Conservation (phyloP, 2,329 filamentous ascomycete species). For the Alternaria brassicicola region DNA sequence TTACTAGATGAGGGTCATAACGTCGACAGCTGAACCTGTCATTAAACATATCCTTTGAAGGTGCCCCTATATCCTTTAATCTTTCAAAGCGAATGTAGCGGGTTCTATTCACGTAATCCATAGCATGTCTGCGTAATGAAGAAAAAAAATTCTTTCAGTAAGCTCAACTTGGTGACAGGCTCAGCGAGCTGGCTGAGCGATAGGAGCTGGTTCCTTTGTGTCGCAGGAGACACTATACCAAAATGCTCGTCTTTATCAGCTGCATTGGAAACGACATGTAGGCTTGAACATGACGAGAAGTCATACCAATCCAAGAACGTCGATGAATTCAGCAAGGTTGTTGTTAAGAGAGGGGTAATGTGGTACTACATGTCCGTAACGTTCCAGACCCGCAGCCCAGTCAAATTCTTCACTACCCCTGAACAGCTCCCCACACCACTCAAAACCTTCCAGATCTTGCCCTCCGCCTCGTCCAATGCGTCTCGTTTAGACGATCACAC, state of each 20-base stretch:
- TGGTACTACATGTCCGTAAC: background rate
- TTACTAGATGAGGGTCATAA: background rate
- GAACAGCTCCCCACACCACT: background rate
- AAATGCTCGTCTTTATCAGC: too few species aligned
- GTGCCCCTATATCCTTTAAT: too few species aligned
- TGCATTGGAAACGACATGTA: background rate
- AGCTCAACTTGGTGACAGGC: background rate
- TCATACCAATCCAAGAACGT: background rate
- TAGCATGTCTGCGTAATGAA: background rate
- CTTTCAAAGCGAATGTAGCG: too few species aligned
- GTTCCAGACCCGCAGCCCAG: constrained; percentile 2
- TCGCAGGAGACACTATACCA: too few species aligned
- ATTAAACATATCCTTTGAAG: too few species aligned
- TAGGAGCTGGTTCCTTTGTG: background rate
- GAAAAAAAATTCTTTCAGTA: background rate
- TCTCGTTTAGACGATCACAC: too few species aligned
- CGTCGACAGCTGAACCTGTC: background rate
- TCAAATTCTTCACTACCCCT: constrained; percentile 1
- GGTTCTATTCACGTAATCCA: too few species aligned
- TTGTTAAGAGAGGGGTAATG: background rate
- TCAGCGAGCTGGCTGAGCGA: background rate
- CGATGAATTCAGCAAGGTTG: background rate
- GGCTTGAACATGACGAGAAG: background rate
- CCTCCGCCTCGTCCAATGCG: too few species aligned
- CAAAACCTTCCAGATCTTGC: background rate